Conservation (phyloP, 2,329 filamentous ascomycete genomes). For the Aspergillus pseudoglaucus region DNA sequence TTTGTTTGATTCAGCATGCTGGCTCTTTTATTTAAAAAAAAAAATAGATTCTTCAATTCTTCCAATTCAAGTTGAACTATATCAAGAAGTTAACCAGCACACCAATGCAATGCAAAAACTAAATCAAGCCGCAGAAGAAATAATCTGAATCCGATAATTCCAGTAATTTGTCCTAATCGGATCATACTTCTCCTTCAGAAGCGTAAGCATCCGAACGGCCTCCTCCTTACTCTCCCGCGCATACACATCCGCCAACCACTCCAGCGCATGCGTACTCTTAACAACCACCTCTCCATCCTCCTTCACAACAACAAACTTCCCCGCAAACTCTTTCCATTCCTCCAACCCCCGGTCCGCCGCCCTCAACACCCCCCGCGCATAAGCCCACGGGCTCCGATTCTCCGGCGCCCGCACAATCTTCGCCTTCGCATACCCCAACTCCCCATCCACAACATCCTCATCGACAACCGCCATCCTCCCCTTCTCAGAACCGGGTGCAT, state of each 20-base stretch:
- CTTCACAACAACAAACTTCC: constrained; percentile 47
- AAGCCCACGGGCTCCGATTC: constrained; percentile 94
- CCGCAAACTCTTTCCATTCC: constrained; percentile 49
- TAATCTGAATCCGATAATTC: constrained; percentile 61
- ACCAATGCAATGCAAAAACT: neutral
- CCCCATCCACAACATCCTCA: constrained; percentile 60
- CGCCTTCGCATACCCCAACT: constrained; percentile 66
- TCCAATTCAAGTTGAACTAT: no score
- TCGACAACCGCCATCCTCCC: constrained; percentile 45
- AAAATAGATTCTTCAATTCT: no score
- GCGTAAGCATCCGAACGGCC: constrained; percentile 62
- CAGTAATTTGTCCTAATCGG: constrained; percentile 87
- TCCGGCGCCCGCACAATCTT: constrained; percentile 77
- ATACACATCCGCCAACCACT: constrained; percentile 45
- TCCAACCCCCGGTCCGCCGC: constrained; percentile 52
- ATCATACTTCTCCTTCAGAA: constrained; percentile 82
- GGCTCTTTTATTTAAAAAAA: no score
- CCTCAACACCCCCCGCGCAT: constrained; percentile 67
- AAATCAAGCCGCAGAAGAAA: constrained; percentile 13
- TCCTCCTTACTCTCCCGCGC: constrained; percentile 43
- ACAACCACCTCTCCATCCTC: constrained; percentile 41
- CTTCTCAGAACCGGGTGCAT: constrained; percentile 16
- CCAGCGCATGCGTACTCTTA: constrained; percentile 53
- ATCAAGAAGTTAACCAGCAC: no score
- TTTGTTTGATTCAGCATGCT: no score